These are phyloP conservation scores for Paracoccidioides brasiliensis DNA, from an alignment of 2,329 filamentous ascomycete genomes.

Conservation along the genomic window DNA sequence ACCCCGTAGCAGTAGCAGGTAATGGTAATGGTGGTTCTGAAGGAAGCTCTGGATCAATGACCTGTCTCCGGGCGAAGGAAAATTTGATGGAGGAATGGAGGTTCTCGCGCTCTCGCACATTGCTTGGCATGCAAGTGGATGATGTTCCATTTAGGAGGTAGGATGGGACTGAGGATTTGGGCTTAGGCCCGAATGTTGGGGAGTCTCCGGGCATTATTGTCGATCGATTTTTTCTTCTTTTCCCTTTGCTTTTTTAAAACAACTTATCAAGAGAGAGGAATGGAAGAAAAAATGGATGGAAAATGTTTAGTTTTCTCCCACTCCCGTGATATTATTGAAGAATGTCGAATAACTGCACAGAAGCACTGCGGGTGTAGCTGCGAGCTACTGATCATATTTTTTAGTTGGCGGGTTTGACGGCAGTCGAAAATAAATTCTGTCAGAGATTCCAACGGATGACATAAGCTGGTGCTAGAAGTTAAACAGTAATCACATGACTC, in stretches of 20 bases:
- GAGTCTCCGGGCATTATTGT: slow-evolving; percentile 29
- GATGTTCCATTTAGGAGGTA: slow-evolving; percentile 45
- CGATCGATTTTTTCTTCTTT: background rate
- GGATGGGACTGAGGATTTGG: slow-evolving; percentile 41
- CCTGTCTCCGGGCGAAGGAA: slow-evolving; percentile 39
- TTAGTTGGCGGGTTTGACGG: no score
- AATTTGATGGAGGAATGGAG: slow-evolving; percentile 46
- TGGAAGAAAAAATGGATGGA: no score
- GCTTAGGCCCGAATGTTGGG: slow-evolving; percentile 33
- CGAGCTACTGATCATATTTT: no score
- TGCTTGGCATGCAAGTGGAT: slow-evolving; percentile 37
- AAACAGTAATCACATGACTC: no score
- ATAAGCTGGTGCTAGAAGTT: no score
- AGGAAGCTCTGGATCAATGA: slow-evolving; percentile 28
- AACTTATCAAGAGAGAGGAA: background rate
- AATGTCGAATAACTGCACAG: no score
- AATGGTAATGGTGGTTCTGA: no score
- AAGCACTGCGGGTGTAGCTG: no score
- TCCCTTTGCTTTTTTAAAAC: background rate
- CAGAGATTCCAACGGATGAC: no score
- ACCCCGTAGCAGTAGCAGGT: background rate
- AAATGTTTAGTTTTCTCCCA: no score
- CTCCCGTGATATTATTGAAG: no score
- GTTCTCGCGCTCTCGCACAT: slow-evolving; percentile 43
- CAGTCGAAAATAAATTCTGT: no score